Base-by-base conservation (phyloP, 225 moss, liverwort and hornwort genomes). In the Sphagnum tenellum region DNA sequence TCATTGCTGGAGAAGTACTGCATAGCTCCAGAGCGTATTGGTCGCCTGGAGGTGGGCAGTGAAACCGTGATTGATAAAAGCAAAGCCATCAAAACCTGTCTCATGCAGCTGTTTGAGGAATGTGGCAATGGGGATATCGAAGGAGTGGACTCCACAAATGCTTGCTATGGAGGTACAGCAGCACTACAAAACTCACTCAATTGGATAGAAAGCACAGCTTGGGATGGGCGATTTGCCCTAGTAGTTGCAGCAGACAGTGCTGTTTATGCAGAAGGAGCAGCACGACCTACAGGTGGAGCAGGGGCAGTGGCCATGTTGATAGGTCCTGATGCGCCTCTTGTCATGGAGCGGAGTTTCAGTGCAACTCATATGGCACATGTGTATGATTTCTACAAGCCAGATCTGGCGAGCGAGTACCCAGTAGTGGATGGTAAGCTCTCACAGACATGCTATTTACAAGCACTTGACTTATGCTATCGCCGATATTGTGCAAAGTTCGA, bases 121-220 rank as follows among this genome's bases (percentile, higher is more conserved):
- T 83, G 88, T 48, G 96, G 90, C 47, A 98, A 93, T 70, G 90
- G 90, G 64, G 96, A 98, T 68, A 69, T 98, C 9, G 96, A 98
- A 75, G 96, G 96, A 64, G 96, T 98, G 50, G 96, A 98, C 79
- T 98, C 96, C 50, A 89, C 93, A 44, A 98, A 98, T 71, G 96
- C 96, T 53, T 98, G 96, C 79, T 98, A 98, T 63, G 96, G 96
- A 58, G 96, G 96, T 45, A 98, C 96, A 44, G 96, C 96, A 64
- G 96, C 96, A 51, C 70, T 98, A 47, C 82, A 88, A 50, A 98
- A 98, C 73, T 93, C 88, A 72, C 78, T 98, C 9, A 98, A 93
- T 72, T 98, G 96, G 96, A 93, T 98, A 70, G 96, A 98, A 69
- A 89, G 96, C 82, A 79, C 80, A 70, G 90, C 87, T 56, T 98